Evolutionary conservation across 352 stramenopile genomes (phyloP).

Genomic region (Phytophthora aleatoria): DNA sequence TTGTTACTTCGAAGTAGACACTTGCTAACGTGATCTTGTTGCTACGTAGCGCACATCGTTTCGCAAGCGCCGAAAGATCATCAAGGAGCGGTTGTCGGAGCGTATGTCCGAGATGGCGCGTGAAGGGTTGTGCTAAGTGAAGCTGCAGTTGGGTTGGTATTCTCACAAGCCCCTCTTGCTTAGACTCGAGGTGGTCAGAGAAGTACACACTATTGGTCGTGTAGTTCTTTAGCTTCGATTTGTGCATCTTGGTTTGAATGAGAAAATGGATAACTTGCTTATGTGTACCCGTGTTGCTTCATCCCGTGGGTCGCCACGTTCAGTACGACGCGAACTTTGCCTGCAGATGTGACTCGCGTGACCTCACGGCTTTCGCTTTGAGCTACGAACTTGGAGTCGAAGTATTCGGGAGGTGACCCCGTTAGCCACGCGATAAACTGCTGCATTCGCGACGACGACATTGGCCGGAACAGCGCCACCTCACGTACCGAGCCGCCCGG

Average conservation of each 20-base stretch:
- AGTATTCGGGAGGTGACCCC: constrained; percentile 90
- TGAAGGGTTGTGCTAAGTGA: constrained; percentile 72
- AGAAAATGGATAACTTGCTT: constrained; percentile 20
- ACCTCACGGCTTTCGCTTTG: constrained; percentile 73
- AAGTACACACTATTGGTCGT: neutral
- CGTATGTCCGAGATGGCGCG: constrained; percentile 77
- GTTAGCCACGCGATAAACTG: constrained; percentile 90
- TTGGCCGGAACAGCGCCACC: constrained; percentile 88
- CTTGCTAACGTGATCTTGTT: constrained; percentile 15
- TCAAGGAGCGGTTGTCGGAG: constrained; percentile 75
- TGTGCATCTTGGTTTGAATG: constrained; percentile 36
- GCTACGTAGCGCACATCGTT: constrained; percentile 61
- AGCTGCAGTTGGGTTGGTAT: neutral
- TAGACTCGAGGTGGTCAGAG: constrained; percentile 5
- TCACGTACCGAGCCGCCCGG: constrained; percentile 64
- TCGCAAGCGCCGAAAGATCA: constrained; percentile 84
- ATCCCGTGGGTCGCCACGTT: constrained; percentile 75
- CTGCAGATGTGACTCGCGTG: constrained; percentile 62
- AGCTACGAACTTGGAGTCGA: constrained; percentile 80
- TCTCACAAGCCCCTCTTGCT: constrained; percentile 3
- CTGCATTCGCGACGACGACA: constrained; percentile 86
- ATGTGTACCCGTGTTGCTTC: constrained; percentile 51
- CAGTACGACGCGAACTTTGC: constrained; percentile 56
- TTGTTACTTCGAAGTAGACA: neutral
- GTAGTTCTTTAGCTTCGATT: constrained; percentile 19